Percentiles rank a stretch among this genome's conserved stretches.
Evolutionary conservation across 208 protist species (phyloP).

Genomic region (Trichomonas gallinae): DNA sequence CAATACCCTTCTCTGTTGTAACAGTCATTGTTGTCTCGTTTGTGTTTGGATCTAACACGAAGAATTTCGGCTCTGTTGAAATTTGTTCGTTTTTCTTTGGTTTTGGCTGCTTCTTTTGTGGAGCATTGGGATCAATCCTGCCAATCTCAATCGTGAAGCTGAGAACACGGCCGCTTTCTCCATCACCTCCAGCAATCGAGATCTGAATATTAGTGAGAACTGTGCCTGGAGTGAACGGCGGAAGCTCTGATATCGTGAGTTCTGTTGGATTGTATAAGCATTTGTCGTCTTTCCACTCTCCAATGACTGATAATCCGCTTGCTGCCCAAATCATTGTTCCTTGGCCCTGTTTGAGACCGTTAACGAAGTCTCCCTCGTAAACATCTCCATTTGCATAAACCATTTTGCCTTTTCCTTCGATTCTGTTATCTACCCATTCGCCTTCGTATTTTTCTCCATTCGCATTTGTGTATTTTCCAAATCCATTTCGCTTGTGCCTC

Average conservation of each 20-base stretch:
- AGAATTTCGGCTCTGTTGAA: neutral
- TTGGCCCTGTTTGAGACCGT: neutral
- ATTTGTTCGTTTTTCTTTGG: neutral
- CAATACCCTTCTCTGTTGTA: neutral
- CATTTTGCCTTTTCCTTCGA: conserved; percentile 10
- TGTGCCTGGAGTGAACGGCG: neutral
- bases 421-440: neutral
- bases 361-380: neutral
- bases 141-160: neutral
- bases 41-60: neutral
- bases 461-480: neutral
- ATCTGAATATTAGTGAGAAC: neutral
- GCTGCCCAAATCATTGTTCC: neutral
- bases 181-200: neutral
- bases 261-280: neutral
- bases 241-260: neutral
- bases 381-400: neutral
- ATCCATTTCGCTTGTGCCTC: neutral
- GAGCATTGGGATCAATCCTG: neutral
- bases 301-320: neutral
- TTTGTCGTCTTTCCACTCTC: neutral
- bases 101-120: neutral
- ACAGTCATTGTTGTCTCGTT: neutral
- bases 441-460: neutral
- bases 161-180: neutral